phyloP scores from a whole-genome alignment of 768 basidiomycete species.

The Boletus tomentosulus region DNA sequence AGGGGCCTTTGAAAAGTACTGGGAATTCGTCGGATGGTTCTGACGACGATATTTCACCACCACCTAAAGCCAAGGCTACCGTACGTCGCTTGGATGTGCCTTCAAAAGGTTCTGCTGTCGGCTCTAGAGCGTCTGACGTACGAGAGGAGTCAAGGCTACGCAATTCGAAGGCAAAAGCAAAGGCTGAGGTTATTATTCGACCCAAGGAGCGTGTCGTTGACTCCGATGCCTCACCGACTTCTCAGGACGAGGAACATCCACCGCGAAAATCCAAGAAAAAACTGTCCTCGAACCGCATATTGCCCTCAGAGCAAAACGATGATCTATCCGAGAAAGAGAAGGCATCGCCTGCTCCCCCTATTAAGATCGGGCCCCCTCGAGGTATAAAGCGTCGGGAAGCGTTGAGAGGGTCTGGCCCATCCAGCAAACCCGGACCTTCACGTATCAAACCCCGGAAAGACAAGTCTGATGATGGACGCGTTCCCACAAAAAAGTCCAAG shows the following conservation, averaged over 20 bases:
- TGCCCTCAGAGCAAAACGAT: not conserved
- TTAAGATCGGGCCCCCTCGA: constrained; percentile 27
- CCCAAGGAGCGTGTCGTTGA: not conserved
- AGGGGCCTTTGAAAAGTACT: not conserved
- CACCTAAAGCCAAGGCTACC: constrained; percentile 2
- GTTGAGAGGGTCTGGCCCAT: not conserved
- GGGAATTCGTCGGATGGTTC: not conserved
- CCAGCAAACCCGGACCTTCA: not conserved
- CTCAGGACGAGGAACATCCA: constrained; percentile 4
- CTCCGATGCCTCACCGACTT: not conserved
- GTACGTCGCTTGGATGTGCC: not conserved
- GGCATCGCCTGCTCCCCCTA: not conserved
- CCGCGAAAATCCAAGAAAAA: constrained; percentile 2
- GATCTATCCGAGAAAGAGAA: constrained; percentile 4
- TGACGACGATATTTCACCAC: constrained; percentile 1
- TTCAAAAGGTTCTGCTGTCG: not conserved
- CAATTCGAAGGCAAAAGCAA: not conserved
- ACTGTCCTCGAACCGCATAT: not conserved
- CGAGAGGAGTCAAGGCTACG: not conserved
- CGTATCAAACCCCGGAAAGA: not conserved
- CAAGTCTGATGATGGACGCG: not conserved
- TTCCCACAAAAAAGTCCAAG: not conserved
- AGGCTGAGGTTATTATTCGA: not conserved
- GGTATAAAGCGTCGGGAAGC: constrained; percentile 11
- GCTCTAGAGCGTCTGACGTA: not conserved